Evolutionary conservation across 1,139 yeast genomes (phyloP), one percentile per base, ranked within the genome.

Genomic region (Petasospora fabianii): DNA sequence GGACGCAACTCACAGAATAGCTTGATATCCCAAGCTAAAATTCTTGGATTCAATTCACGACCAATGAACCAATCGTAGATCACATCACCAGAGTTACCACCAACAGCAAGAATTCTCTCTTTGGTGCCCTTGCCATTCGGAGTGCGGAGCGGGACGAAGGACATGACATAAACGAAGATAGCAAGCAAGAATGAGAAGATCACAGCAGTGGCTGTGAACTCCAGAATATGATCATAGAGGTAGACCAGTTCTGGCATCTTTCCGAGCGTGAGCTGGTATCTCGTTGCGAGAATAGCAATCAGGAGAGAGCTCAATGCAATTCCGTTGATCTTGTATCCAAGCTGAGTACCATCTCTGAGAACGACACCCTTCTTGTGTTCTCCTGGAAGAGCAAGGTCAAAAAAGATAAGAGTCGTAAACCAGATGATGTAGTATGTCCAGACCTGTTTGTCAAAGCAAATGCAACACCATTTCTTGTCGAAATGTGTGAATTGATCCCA

Each of bases 21-120:
- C 62, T 92, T 92, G 58, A 92, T 79, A 59, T 92, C 98, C 73
- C 90, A 78, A 1, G 73, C 57, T 0, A 95, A 95, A 41, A 87
- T 67, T 52, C 97, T 72, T 24, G 98, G 98, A 58, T 94, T 94
- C 57, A 94, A 69, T 61, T 92, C 97, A 39, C 98, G 76, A 21
- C 99, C 99, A 59, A 92, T 88, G 58, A 87, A 94, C 96, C 97
- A 92, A 62, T 92, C 97, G 59, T 85, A 92, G 21, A 90, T 54
- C 1, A 65, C 50, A 50, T 76, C 80, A 0, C 87, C 86, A 0
- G 96, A 71, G 63, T 92, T 92, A 4, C 98, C 98, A 34, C 94
- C 94, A 30, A 75, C 65, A 0, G 97, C 92, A 42, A 92, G 69
- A 31, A 90, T 77, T 44, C 85, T 72, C 55, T 85, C 94, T 14